Evolutionary conservation across 225 moss, liverwort and hornwort genomes (phyloP).

Genomic region (Sphagnum tenellum): DNA sequence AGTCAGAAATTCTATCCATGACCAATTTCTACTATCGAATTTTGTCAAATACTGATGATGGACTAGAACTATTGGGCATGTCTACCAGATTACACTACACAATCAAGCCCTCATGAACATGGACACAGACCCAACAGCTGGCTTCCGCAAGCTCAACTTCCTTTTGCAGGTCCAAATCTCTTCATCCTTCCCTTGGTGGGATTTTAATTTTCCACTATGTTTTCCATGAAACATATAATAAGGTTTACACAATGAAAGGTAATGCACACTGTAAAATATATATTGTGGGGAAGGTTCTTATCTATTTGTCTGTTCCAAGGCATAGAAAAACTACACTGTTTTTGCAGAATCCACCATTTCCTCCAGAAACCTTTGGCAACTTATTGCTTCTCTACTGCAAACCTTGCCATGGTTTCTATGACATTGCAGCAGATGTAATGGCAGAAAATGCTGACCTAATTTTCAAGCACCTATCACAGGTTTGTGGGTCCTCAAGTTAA

Average conservation of each 20-base stretch:
- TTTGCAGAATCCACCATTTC: constrained; percentile 58
- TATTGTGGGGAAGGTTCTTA: not conserved
- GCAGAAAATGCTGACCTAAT: constrained; percentile 69
- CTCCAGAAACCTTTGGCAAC: constrained; percentile 71
- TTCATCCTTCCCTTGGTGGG: not conserved
- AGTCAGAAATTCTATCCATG: no score
- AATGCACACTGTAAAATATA: not conserved
- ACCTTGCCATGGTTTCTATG: constrained; percentile 60
- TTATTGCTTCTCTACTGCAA: constrained; percentile 68
- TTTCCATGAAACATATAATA: no score
- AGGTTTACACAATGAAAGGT: not conserved
- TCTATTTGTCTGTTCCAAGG: no score
- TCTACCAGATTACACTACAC: constrained; percentile 65
- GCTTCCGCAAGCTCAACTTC: constrained; percentile 74
- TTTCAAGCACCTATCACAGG: constrained; percentile 63
- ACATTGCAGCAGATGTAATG: constrained; percentile 83
- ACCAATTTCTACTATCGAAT: no score
- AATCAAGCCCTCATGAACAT: constrained; percentile 75
- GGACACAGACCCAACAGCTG: constrained; percentile 44
- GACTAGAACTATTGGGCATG: not conserved
- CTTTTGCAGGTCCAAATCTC: constrained; percentile 51
- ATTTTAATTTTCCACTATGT: not conserved
- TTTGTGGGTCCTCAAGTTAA: constrained; percentile 1
- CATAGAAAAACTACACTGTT: no score
- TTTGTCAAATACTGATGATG: not conserved